Evolutionary conservation across 345 rosid species (phyloP), one percentile per base, ranked within the genome.

Genomic region (Salix viminalis): DNA sequence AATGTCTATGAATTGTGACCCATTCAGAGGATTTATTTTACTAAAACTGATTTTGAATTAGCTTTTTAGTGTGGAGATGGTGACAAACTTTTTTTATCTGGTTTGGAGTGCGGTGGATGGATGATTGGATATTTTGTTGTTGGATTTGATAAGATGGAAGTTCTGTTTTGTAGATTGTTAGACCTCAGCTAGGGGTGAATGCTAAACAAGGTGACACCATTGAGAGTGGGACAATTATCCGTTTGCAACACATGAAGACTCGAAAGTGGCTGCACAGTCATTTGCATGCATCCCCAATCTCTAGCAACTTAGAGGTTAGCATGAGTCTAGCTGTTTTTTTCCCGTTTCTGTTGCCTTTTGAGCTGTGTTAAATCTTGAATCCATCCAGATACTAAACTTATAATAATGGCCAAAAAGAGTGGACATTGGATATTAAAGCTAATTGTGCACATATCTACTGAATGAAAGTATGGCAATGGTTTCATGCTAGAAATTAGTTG

Each of bases 181-280:
- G 87, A 89, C 93, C 99, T 71, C 72, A 71, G 75, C 86, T 72
- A 13, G 97, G 78, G 26, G 79, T 85, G 68, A 50, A 84, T 79
- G 86, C 89, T 13, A 96, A 92, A 82, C 98, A 93, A 88, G 98
- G 99, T 34, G 94, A 93, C 79, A 69, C 84, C 10, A 88, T 96
- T 48, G 70, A 83, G 70, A 85, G 75, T 71, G 99, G 99, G 75
- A 87, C 93, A 39, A 82, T 93, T 48, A 84, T 96, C 64, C 88
- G 94, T 72, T 58, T 96, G 82, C 99, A 93, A 69, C 99, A 96
- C 83, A 93, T 91, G 99, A 93, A 80, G 85, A 96, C 98, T 77
- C 85, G 90, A 65, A 96, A 92, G 71, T 96, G 98, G 98, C 77
- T 96, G 74, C 99, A 96, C 74, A 96, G 99, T 83, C 99, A 96